Conservation (phyloP, 2,329 filamentous ascomycete genomes). For the Aspergillus terreus region DNA sequence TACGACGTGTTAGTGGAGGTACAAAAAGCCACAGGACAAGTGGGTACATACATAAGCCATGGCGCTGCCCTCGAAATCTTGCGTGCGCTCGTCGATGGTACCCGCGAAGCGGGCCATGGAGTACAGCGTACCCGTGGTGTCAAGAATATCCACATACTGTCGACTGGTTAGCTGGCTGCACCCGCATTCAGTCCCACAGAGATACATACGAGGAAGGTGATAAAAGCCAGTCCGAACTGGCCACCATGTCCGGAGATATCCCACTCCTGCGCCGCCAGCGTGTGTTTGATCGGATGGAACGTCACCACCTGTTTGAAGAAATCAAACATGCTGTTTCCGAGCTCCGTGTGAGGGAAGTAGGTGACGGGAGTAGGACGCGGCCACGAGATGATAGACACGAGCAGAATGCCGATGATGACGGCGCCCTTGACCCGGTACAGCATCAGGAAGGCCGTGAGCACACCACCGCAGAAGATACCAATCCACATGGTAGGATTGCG, state of each 20-base stretch:
- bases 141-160: constrained; percentile 79
- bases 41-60: constrained; percentile 63
- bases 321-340: constrained; percentile 69
- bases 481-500: constrained; percentile 80
- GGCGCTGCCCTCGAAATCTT: constrained; percentile 83
- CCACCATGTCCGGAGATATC: constrained; percentile 63
- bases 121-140: constrained; percentile 81
- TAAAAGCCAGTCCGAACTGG: constrained; percentile 77
- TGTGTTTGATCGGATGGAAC: constrained; percentile 71
- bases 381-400: constrained; percentile 88
- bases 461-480: constrained; percentile 79
- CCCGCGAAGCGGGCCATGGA: constrained; percentile 84
- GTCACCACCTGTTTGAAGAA: constrained; percentile 87
- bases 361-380: constrained; percentile 72
- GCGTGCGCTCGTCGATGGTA: constrained; percentile 73
- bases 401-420: constrained; percentile 75
- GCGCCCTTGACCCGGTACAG: constrained; percentile 84
- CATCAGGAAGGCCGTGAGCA: constrained; percentile 76
- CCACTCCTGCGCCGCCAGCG: constrained; percentile 71
- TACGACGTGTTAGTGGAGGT: constrained; percentile 22
- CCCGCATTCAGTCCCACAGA: neutral
- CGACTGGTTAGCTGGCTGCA: neutral
- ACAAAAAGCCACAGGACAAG: constrained; percentile 34
- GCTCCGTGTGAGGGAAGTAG: constrained; percentile 70
- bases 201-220: constrained; percentile 65